A percentile compares a stretch with the other conserved stretches of the same genome.
Evolutionary conservation across 192 early-diverging fungal genomes (phyloP).

Genomic region (Coemansia sp.): DNA sequence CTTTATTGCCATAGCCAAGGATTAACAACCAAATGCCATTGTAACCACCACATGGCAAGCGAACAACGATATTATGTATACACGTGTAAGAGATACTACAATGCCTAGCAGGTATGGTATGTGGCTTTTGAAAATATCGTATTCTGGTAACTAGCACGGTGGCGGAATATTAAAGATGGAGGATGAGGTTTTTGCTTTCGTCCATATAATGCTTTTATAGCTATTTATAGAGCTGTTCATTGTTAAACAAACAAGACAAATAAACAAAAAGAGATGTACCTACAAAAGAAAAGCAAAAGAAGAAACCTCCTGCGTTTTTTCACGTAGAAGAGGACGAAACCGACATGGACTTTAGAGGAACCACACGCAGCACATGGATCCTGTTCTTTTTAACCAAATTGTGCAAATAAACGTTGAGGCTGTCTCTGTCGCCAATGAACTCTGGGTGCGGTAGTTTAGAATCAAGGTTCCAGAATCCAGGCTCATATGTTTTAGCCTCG

Average conservation of each 20-base stretch:
- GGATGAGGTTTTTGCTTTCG: no score
- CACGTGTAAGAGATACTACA: background rate
- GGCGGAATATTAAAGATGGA: no score
- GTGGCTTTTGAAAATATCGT: background rate
- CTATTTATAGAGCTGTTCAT: background rate
- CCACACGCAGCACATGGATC: conserved; percentile 45
- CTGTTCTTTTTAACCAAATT: conserved; percentile 35
- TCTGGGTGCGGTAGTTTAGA: conserved; percentile 43
- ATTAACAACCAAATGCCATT: no score
- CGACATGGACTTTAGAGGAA: conserved; percentile 22
- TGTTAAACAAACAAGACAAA: background rate
- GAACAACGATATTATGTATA: background rate
- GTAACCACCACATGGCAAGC: no score
- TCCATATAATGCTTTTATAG: background rate
- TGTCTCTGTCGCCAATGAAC: conserved; percentile 32
- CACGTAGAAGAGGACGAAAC: conserved; percentile 19
- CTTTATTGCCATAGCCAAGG: no score
- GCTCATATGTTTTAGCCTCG: conserved; percentile 21
- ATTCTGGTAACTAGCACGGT: background rate
- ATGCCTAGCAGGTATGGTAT: background rate
- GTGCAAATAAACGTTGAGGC: conserved; percentile 32
- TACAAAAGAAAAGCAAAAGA: background rate
- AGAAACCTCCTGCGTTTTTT: background rate
- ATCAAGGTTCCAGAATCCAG: conserved; percentile 54
- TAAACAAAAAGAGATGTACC: background rate